Base-by-base conservation (phyloP, 1,139 yeast species). In the Blastobotrys buckinghamii region DNA sequence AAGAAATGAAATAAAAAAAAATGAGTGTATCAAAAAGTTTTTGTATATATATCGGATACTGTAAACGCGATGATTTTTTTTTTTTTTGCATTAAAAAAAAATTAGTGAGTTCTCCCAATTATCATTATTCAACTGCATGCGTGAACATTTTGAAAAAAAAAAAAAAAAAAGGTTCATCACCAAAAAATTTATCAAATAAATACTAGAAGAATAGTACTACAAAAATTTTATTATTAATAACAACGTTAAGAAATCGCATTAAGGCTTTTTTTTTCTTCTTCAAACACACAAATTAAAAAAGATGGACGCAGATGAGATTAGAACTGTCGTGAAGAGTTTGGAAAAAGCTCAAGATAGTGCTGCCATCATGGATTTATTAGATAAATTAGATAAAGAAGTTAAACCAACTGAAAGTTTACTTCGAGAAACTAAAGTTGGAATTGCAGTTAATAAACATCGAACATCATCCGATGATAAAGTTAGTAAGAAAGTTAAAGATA, bases 381-480 rank as follows among this genome's bases (percentile, higher is more conserved):
- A 75, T 42, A 75, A 78, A 38, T 72, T 92, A 52, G 81, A 84
- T 58, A 80, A 76, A 53, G 88, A 86, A 12, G 88, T 89, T 45
- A 73, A 75, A 57, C 96, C 97, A 10, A 82, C 95, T 1, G 97
- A 92, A 64, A 79, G 82, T 63, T 74, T 90, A 39, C 73, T 92
- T 47, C 75, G 96, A 62, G 88, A 90, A 63, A 92, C 98, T n/a
- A 89, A 88, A 67, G 92, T 92, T n/a, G 98, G 98, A 53, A 94
- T 92, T 24, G 94, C 92, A 6, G 97, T 92, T 42, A 94, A 94
- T 69, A 89, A 88, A 68, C 80, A 84, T 62, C 78, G 95, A 57
- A 70, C 84, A 10, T 86, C 86, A 55, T 61, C 73, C 22, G 87
- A 85, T 63, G 59, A 74, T 22, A 86, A 83, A 53, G 81, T 92